Evolutionary conservation across 495 filamentous ascomycete genomes (phyloP).

Genomic region (Penicillium maclennaniae): DNA sequence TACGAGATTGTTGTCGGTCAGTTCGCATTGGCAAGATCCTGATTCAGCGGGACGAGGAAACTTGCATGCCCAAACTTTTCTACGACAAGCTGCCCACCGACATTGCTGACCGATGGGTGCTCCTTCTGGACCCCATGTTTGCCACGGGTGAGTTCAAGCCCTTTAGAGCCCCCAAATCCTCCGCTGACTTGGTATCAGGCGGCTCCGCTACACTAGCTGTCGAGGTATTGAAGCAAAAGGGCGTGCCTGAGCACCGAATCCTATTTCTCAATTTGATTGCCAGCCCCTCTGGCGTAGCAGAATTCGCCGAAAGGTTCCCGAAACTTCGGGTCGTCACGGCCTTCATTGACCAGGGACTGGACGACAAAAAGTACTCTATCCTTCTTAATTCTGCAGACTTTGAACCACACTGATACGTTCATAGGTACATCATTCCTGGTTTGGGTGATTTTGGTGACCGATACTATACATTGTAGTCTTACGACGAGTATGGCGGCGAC

Average conservation of each 20-base stretch:
- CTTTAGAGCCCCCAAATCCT: background rate
- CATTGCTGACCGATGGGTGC: conserved; percentile 86
- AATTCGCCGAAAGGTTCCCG: conserved; percentile 89
- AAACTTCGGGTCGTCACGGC: conserved; percentile 91
- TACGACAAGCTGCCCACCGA: conserved; percentile 96
- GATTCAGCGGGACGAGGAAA: conserved; percentile 97
- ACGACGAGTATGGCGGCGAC: background rate
- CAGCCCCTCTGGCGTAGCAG: conserved; percentile 84
- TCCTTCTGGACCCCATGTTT: conserved; percentile 98
- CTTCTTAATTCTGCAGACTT: background rate
- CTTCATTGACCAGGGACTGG: conserved; percentile 89
- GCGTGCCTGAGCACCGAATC: conserved; percentile 92
- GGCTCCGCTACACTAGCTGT: conserved; percentile 96
- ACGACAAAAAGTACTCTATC: conserved; percentile 85
- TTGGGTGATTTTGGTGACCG: conserved; percentile 96
- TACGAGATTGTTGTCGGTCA: conserved; percentile 92
- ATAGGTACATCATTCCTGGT: conserved; percentile 92
- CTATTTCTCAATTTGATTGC: conserved; percentile 95
- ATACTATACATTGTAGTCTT: conserved; percentile 80
- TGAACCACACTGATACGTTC: conserved; percentile 14
- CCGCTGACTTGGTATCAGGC: conserved; percentile 46
- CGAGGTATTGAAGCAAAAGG: conserved; percentile 79
- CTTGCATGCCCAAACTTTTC: conserved; percentile 82
- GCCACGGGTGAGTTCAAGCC: conserved; percentile 70
- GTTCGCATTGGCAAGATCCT: conserved; percentile 97